Evolutionary conservation across 2,329 filamentous ascomycete species (phyloP).

Genomic region (Botrytis fabae): DNA sequence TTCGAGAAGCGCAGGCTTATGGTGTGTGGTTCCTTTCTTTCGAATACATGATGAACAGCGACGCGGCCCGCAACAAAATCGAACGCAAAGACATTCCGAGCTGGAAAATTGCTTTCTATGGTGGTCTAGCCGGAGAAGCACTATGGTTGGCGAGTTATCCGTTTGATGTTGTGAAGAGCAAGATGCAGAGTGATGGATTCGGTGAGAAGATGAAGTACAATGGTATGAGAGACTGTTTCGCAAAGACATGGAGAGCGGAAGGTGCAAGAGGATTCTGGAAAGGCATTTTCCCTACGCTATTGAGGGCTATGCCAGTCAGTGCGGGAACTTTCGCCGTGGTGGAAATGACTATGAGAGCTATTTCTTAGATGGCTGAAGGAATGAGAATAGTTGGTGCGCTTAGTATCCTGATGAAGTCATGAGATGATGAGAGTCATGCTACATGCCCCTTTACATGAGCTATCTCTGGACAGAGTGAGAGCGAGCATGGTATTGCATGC

Average conservation of each 20-base stretch:
- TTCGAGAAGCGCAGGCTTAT: slow-evolving; percentile 91
- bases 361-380: slow-evolving; percentile 44
- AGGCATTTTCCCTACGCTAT: slow-evolving; percentile 83
- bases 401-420: background rate
- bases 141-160: slow-evolving; percentile 94
- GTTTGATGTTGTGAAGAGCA: slow-evolving; percentile 97
- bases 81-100: slow-evolving; percentile 75
- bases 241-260: slow-evolving; percentile 74
- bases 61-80: slow-evolving; percentile 75
- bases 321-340: slow-evolving; percentile 95
- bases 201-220: slow-evolving; percentile 69
- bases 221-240: slow-evolving; percentile 87
- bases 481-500: background rate
- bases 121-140: slow-evolving; percentile 88
- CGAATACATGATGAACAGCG: slow-evolving; percentile 93
- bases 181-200: slow-evolving; percentile 98
- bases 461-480: background rate
- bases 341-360: slow-evolving; percentile 64
- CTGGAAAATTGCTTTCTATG: slow-evolving; percentile 88
- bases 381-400: background rate
- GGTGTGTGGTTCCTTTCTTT: slow-evolving; percentile 94
- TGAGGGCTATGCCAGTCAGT: slow-evolving; percentile 95
- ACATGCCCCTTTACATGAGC: background rate
- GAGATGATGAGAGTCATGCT: background rate
- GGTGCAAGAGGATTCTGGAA: slow-evolving; percentile 89